Conservation (phyloP, 345 rosid genomes). For the Populus nigra region DNA sequence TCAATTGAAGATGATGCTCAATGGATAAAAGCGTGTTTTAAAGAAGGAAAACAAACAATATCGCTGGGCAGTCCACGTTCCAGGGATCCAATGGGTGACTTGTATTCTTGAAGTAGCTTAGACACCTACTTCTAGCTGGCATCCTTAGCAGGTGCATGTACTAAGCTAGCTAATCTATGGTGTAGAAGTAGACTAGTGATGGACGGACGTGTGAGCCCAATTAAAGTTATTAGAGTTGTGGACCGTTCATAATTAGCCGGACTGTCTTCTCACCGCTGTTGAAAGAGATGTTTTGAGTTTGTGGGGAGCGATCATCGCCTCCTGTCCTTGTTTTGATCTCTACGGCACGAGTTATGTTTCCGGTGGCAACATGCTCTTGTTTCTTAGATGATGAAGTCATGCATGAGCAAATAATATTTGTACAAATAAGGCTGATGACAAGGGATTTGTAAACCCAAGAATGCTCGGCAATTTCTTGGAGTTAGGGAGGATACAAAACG, state of each 20-base stretch:
- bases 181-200: background rate
- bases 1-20: too few species aligned
- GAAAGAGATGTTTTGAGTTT: background rate
- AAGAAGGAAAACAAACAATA: too few species aligned
- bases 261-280: background rate
- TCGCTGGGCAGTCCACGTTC: background rate
- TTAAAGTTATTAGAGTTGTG: background rate
- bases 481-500: too few species aligned
- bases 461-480: too few species aligned
- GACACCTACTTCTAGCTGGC: background rate
- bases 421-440: too few species aligned
- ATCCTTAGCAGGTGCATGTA: background rate
- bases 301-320: background rate
- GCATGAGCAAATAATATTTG: background rate
- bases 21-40: too few species aligned
- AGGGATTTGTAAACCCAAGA: too few species aligned
- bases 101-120: background rate
- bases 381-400: background rate
- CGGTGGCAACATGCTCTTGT: background rate
- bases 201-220: constrained; percentile 1
- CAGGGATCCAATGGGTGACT: background rate
- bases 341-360: background rate
- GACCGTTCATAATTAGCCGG: background rate
- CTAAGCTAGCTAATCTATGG: background rate
- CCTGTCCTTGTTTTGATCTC: background rate